Evolutionary conservation across 73 alveolate species (phyloP), one percentile per base, ranked within the genome.

Genomic region (Loxodes magnus): DNA sequence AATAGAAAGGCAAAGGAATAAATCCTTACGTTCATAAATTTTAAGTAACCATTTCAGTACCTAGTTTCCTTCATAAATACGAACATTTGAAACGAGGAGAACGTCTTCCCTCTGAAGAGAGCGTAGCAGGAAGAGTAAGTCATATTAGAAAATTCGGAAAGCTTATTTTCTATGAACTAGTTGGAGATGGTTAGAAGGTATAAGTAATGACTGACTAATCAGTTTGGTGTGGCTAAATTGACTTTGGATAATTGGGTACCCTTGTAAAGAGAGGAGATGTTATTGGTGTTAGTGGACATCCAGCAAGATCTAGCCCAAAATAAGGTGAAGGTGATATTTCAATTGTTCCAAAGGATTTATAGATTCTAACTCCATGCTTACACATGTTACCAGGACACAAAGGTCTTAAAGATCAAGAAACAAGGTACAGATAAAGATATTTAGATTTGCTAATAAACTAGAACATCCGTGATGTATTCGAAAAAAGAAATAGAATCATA

Each of bases 361-460:
- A 51, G 5, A 27, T 36, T 15, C 66, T 33, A 5, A 15, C 64
- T 9, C 28, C 17, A 15, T 27, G 96, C 54, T 68, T 91, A 27
- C 97, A 88, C 62, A 84, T 88, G 88, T 72, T 94, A 23, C 97
- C 96, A 3, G 85, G 79, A 23, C 92, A 75, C 51, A 66, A 77
- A 58, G 96, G 97, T 7, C 84, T 94, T 16, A 75, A 92, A 68
- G 96, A 90, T 56, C 87, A 86, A 61, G 98, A 94, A 54, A 81
- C 96, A 3, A 79, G 98, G 60, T 94, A 71, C 67, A 78, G 99
- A 51, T 79, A 86, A 81, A 87, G 99, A 59, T 94, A 94, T 75
- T 66, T 94, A 61, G 99, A 94, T 56, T 60, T 94, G 54, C 79
- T 94, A 60, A 79, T 83, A 67, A 94, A 88, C 68, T 74, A 73